Evolutionary conservation across 441 rosid species (phyloP), one percentile per base, ranked within the genome.

Genomic region (Pelargonium fulgidum): DNA sequence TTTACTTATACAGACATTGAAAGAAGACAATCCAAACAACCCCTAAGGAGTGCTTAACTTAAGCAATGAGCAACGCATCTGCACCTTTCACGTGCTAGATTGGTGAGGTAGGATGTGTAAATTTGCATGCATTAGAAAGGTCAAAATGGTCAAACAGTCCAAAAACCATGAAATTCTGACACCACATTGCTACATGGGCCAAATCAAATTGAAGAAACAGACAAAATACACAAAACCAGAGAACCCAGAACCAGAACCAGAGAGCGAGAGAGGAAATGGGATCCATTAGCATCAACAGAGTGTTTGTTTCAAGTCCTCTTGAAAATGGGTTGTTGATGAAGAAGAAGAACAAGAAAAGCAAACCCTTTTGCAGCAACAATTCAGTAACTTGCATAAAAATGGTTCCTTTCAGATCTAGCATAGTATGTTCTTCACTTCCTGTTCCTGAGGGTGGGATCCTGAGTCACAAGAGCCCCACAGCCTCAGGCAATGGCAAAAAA

Each of bases 181-280:
- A 47, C 11, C 13, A 11, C 13, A 47, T 12, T 12, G 24, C 24
- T 22, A 22, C 24, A 11, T 12, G n/a, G 52, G 52, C 52, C 52
- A 47, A 47, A 47, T 47, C 52, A 47, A 47, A 11, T n/a, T n/a
- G 13, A 12, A 11, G n/a, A 12, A 47, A 9, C 24, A 22, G 24
- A 22, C 24, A 22, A 1, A 22, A 22, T 22, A 22, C 24, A 22
- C 24, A 22, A 22, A 12, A 10, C 11, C n/a, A 47, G 1, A 47
- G 45, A 41, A 44, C 33, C 36, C 12, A 45, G 24, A 33, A 41
- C 24, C 24, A 72, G 29, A 9, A 54, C 63, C 19, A 47, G 56
- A 64, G 61, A 62, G 12, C n/a, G 29, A 41, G 62, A 10, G 12
- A 68, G 24, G 24, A 61, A n/a, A 86, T 86, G 87, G 79, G 26